phyloP scores from a whole-genome alignment of 805 yeast species.

The Ogataea trehalophila region DNA sequence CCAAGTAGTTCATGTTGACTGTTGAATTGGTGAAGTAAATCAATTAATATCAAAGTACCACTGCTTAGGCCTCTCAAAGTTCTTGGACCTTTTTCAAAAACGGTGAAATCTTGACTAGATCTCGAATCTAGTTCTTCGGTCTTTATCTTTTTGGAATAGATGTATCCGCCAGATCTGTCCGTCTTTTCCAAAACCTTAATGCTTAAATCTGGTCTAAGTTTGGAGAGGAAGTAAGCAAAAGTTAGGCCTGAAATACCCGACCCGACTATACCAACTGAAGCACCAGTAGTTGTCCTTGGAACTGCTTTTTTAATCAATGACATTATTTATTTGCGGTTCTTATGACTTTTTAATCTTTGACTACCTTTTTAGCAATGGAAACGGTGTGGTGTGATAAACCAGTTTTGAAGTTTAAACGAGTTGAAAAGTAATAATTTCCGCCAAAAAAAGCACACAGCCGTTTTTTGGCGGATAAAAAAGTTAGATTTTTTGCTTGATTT shows the following conservation, averaged over 20 bases:
- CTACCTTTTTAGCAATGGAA: no score
- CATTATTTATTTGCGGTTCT: not conserved
- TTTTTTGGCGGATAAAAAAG: no score
- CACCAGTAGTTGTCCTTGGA: constrained; percentile 26
- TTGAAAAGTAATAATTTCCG: no score
- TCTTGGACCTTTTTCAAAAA: constrained; percentile 85
- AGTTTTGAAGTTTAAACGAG: no score
- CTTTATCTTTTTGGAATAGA: constrained; percentile 45
- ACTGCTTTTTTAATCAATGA: constrained; percentile 9
- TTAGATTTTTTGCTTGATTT: no score
- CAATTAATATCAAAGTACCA: constrained; percentile 69
- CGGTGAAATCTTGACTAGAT: constrained; percentile 22
- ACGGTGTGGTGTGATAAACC: no score
- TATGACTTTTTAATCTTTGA: no score
- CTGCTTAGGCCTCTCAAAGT: constrained; percentile 80
- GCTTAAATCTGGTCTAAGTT: constrained; percentile 70
- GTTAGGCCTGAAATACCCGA: constrained; percentile 86
- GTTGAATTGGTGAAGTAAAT: constrained; percentile 48
- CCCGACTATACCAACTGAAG: constrained; percentile 67
- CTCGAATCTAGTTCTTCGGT: constrained; percentile 24
- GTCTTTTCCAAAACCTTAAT: constrained; percentile 59
- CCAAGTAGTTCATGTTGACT: constrained; percentile 49
- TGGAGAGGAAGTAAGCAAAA: constrained; percentile 61
- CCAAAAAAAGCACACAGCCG: no score
- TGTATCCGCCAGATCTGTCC: constrained; percentile 72